Evolutionary conservation across 148 eudicot species (phyloP).

Genomic region (Vaccinium vitisidaea): DNA sequence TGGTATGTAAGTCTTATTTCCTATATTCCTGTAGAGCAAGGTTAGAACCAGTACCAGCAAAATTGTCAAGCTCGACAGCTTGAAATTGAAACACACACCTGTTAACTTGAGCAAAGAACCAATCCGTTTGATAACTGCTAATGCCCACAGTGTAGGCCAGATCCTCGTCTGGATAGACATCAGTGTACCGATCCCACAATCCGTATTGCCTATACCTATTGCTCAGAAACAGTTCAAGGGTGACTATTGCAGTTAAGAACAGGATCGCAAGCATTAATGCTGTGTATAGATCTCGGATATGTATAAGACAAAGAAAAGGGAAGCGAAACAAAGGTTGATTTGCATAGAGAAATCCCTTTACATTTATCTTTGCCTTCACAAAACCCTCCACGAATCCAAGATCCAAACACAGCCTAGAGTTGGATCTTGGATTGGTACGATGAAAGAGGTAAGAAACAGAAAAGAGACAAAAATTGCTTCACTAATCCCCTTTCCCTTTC

Average conservation of each 20-base stretch:
- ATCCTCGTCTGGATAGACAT: constrained; percentile 61
- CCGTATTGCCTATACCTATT: constrained; percentile 81
- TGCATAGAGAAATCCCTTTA: neutral
- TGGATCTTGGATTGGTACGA: neutral
- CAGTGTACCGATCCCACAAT: constrained; percentile 77
- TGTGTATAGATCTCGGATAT: neutral
- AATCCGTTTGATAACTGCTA: constrained; percentile 46
- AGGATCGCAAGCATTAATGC: neutral
- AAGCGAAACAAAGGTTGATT: neutral
- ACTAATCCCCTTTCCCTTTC: neutral
- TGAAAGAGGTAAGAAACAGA: neutral
- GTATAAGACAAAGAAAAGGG: neutral
- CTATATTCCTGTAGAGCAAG: constrained; percentile 38
- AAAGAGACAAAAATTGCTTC: neutral
- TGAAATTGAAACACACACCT: constrained; percentile 31
- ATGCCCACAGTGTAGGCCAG: constrained; percentile 52
- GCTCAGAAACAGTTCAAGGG: neutral
- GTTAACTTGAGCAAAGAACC: constrained; percentile 78
- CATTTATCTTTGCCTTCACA: neutral
- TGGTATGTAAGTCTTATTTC: constrained; percentile 43
- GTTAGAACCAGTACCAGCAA: neutral
- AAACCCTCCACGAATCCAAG: neutral
- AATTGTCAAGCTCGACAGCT: neutral
- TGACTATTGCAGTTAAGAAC: neutral
- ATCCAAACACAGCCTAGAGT: neutral